Evolutionary conservation across 2,329 filamentous ascomycete species (phyloP), one percentile per base, ranked within the genome.

Genomic region (Diaporthe capsici): DNA sequence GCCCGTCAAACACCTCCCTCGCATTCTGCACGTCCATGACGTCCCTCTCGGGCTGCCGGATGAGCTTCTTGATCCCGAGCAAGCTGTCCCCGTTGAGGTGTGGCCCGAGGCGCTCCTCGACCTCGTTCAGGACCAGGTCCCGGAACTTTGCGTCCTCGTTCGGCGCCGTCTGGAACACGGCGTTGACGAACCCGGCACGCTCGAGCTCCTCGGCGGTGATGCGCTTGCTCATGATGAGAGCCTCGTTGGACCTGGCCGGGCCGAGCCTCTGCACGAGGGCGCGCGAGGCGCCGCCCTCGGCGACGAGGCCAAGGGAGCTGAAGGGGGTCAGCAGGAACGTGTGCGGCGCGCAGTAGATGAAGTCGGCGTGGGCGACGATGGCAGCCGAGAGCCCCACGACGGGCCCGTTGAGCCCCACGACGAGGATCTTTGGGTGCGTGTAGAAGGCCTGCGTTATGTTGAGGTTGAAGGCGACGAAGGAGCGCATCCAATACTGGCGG

Each of bases 261-360:
- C 97, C 97, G 34, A 98, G 88, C 0, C 96, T 88, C 80, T 93
- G 90, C 20, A 97, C 94, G 75, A 98, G 93, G 0, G 93, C 95
- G 73, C 92, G 87, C 22, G 92, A 95, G 0, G 95, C 92, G 63
- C 93, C 95, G 55, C 96, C 97, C 86, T 98, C 97, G 73, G 95
- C 90, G 0, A 98, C 96, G 1, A 99, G 90, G 1, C 97, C 96
- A 1, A 98, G 90, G 1, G 94, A 96, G 6, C 93, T 93, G 85
- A 98, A 98, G 5, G 97, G 97, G 1, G 96, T 98, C 37, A 98
- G 91, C 37, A 98, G 88, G 85, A 95, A 99, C 42, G 95, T 87
- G 79, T 94, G 90, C 0, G 96, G 95, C 0, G 93, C 89, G 82
- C 91, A 92, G 88, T 98, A 98, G 83, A 98, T 91, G 87, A 98